Percentiles rank a stretch among this genome's conserved stretches.
Evolutionary conservation across 177 flowering plant genomes (phyloP).

Genomic region (Tripterygium wilfordii): DNA sequence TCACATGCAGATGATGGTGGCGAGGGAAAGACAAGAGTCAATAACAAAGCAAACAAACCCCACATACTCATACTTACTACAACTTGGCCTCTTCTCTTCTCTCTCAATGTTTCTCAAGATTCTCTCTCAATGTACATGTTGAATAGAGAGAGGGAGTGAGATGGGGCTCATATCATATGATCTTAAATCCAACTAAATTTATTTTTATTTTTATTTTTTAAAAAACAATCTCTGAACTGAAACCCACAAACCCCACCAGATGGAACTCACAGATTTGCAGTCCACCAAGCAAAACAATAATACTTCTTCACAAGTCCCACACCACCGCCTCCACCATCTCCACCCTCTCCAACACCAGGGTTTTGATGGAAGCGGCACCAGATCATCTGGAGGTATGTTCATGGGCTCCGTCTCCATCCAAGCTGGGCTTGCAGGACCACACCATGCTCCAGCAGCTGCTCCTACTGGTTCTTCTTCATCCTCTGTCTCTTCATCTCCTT

Average conservation of each 20-base stretch:
- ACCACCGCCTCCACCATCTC: too few relatives aligned
- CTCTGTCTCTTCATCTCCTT: constrained; percentile 5
- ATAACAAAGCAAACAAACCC: constrained; percentile 27
- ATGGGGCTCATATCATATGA: constrained; percentile 4
- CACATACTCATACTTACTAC: constrained; percentile 22
- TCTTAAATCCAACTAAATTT: too few relatives aligned
- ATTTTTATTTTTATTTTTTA: too few relatives aligned
- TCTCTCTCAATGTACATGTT: too few relatives aligned
- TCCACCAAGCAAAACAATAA: constrained; percentile 16
- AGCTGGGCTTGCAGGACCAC: constrained; percentile 19
- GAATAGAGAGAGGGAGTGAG: too few relatives aligned
- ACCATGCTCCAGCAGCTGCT: not conserved
- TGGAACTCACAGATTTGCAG: constrained; percentile 38
- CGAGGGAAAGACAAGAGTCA: constrained; percentile 32
- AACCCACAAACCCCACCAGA: constrained; percentile 11
- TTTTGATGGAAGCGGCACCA: constrained; percentile 27
- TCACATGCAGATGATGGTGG: too few relatives aligned
- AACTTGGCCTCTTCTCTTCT: too few relatives aligned
- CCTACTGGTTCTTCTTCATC: not conserved
- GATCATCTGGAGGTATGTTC: constrained; percentile 20
- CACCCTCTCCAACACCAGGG: constrained; percentile 17
- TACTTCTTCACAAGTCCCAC: constrained; percentile 8
- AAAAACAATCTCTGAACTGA: too few relatives aligned
- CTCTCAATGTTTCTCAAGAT: too few relatives aligned
- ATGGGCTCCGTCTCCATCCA: constrained; percentile 41